Base-by-base conservation (phyloP, 805 yeast species). In the Kluyveromyces nonfermentans region DNA sequence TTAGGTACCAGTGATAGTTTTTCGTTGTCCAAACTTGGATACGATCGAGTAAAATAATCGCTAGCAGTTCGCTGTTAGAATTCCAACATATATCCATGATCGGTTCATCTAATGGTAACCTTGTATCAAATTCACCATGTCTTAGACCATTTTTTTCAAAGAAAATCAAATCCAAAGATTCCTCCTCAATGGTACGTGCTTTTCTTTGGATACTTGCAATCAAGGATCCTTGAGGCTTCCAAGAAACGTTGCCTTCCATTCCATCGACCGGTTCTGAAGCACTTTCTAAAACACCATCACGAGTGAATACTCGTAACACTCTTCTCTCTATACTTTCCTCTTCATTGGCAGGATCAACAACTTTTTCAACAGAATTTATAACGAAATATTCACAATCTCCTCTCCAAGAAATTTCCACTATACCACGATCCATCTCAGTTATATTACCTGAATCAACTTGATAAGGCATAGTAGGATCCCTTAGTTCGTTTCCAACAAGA, bases 1-100 rank as follows among this genome's bases (percentile, higher is more conserved):
- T 93, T 53, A 89, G 71, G 63, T 85, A 88, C 98, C 98, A 93
- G 58, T 89, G 94, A 63, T 89, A 93, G 63, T 93, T 93, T 58
- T 85, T 88, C 3, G 85, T 72, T 1, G 94, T 80, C 97, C 97
- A 93, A 19, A 93, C 63, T 58, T 84, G 94, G n/a, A 93, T 73
- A 14, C 76, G 67, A 52, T 79, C 72, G 1, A 63, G 48, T 22
- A 84, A 68, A 34, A 75, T 80, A 10, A 93, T 66, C 5, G 95
- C 85, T 43, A 93, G 68, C 1, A 85, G 71, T 51, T 88, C 95
- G 43, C 89, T 80, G 52, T 81, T 80, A 33, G 78, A 70, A 42
- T 90, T 86, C 97, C 97, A 93, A 34, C 74, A 72, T 16, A 93
- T 45, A 35, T 70, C 69, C 7, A 63, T 49, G 18, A 89, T 69